phyloP scores from a whole-genome alignment of 208 protist genomes.

The Trypanosoma boissoni region DNA sequence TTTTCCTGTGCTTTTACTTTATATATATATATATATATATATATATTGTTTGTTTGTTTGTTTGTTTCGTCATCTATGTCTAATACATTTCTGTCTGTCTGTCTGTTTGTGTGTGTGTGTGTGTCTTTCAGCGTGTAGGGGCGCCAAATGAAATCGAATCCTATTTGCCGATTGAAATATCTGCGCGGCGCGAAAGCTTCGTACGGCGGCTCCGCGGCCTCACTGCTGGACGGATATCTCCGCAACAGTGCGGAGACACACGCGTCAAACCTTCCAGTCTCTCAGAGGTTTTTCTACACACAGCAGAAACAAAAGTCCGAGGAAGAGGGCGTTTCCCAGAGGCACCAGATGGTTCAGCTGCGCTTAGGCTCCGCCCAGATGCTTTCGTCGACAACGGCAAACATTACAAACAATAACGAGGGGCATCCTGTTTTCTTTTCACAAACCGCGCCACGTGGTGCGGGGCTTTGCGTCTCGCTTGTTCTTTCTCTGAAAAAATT shows the following conservation, averaged over 20 bases:
- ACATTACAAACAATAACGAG: conserved; percentile 72
- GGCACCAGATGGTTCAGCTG: conserved; percentile 60
- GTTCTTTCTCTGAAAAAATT: conserved; percentile 66
- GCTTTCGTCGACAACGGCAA: conserved; percentile 57
- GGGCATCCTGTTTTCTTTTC: conserved; percentile 85
- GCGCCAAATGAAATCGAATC: conserved; percentile 2
- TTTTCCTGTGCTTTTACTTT: neutral
- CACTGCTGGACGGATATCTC: conserved; percentile 57
- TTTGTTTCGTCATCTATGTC: neutral
- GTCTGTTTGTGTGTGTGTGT: neutral
- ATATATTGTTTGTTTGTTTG: neutral
- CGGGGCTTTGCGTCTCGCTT: conserved; percentile 73
- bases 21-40: neutral
- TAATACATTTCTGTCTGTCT: neutral
- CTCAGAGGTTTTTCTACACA: conserved; percentile 79
- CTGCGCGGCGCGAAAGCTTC: conserved; percentile 42
- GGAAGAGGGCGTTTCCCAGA: conserved; percentile 31
- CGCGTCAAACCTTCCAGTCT: conserved; percentile 68
- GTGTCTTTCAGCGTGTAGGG: neutral
- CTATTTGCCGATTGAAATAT: conserved; percentile 41
- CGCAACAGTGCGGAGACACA: conserved; percentile 33
- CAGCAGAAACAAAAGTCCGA: conserved; percentile 11
- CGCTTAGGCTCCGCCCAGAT: conserved; percentile 78
- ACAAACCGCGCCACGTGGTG: conserved; percentile 60
- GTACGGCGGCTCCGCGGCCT: conserved; percentile 51